Evolutionary conservation across 1,284 basidiomycete genomes (phyloP).

Genomic region (Heterobasidion occidentale): DNA sequence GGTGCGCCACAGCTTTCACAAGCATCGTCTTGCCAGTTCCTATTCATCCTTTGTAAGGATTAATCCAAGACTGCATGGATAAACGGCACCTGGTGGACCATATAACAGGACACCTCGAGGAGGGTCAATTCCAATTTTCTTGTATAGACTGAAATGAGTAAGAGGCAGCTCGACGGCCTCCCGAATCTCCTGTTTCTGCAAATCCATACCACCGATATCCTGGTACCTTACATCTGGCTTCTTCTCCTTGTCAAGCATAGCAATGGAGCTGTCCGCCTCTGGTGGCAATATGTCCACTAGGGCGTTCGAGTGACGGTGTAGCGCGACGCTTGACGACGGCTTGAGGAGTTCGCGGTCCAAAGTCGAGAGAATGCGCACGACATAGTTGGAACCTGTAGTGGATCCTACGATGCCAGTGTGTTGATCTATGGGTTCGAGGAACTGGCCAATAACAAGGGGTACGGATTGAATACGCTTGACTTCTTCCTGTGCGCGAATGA

Average conservation of each 20-base stretch:
- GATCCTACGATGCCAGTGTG: constrained; percentile 96
- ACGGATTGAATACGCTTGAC: constrained; percentile 99
- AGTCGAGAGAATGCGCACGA: constrained; percentile 95
- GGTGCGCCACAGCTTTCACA: constrained; percentile 98
- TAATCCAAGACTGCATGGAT: background rate
- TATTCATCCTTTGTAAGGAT: constrained; percentile 22
- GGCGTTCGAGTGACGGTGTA: constrained; percentile 98
- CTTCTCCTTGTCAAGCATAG: constrained; percentile 91
- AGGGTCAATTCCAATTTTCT: constrained; percentile 99
- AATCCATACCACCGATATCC: constrained; percentile 95
- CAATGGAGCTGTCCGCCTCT: constrained; percentile 96
- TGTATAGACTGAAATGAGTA: constrained; percentile 96
- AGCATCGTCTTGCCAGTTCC: constrained; percentile 99
- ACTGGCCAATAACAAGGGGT: constrained; percentile 99
- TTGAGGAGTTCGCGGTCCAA: constrained; percentile 97
- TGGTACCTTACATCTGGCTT: constrained; percentile 87
- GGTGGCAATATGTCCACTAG: constrained; percentile 98
- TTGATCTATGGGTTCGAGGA: constrained; percentile 98
- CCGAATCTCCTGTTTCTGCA: constrained; percentile 98
- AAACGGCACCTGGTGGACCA: constrained; percentile 75
- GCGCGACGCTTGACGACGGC: constrained; percentile 93
- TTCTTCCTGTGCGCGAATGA: constrained; percentile 98
- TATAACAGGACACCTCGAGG: constrained; percentile 91
- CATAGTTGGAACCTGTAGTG: constrained; percentile 98
- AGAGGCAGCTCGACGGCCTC: constrained; percentile 99